These are phyloP conservation scores for Plantago lanceolata DNA, from an alignment of 305 asterid genomes.

Conservation along the genomic window DNA sequence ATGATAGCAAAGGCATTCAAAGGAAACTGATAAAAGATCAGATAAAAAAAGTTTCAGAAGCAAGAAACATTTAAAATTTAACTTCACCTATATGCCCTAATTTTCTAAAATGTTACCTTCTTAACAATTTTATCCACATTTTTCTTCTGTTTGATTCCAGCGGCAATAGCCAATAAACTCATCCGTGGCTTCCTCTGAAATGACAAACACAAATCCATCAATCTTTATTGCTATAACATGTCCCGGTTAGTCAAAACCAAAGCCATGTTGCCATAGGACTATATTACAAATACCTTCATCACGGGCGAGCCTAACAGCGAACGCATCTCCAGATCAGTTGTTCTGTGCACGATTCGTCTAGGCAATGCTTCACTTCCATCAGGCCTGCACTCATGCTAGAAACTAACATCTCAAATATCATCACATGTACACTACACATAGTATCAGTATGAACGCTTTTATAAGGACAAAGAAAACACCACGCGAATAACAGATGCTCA, in stretches of 20 bases:
- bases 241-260: background rate
- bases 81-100: background rate
- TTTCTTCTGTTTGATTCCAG: constrained; percentile 62
- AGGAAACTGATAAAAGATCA: constrained; percentile 45
- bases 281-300: constrained; percentile 34
- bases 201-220: background rate
- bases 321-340: constrained; percentile 62
- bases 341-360: constrained; percentile 48
- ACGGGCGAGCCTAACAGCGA: constrained; percentile 49
- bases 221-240: background rate
- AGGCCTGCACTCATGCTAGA: constrained; percentile 48
- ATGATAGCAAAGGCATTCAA: constrained; percentile 47
- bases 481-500: background rate
- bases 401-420: constrained; percentile 10
- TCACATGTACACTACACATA: background rate
- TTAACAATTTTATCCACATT: constrained; percentile 58
- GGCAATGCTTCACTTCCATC: constrained; percentile 65
- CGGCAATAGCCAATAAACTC: constrained; percentile 74
- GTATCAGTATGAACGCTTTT: no score
- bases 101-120: constrained; percentile 38
- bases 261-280: background rate
- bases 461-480: no score
- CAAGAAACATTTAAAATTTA: background rate
- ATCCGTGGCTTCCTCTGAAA: constrained; percentile 42
- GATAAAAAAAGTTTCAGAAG: constrained; percentile 19